These are phyloP conservation scores for Cucurbitaria berberidis DNA, from an alignment of 2,329 filamentous ascomycete species.

Conservation along the genomic window DNA sequence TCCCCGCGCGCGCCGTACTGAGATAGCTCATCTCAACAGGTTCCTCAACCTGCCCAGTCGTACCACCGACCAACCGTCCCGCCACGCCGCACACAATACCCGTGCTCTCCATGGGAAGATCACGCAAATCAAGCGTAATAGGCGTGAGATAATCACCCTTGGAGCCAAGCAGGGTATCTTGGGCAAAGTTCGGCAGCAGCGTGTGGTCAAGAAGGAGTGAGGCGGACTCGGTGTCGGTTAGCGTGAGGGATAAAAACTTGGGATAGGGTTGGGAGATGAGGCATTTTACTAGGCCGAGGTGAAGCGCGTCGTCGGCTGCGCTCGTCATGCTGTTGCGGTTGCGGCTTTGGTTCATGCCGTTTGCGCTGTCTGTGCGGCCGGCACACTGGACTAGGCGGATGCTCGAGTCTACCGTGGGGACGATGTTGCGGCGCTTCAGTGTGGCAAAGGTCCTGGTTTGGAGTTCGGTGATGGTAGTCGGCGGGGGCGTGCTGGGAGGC, in stretches of 20 bases:
- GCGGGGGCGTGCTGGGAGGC: slow-evolving; percentile 73
- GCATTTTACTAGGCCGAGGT: slow-evolving; percentile 56
- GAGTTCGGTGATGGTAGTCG: slow-evolving; percentile 77
- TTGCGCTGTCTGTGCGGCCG: slow-evolving; percentile 58
- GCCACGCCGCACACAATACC: slow-evolving; percentile 96
- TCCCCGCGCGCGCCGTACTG: slow-evolving; percentile 85
- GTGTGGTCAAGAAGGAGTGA: slow-evolving; percentile 74
- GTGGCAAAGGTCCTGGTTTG: slow-evolving; percentile 82
- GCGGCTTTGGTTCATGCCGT: slow-evolving; percentile 31
- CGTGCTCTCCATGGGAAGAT: slow-evolving; percentile 83
- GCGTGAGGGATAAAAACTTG: slow-evolving; percentile 74
- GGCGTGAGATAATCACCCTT: slow-evolving; percentile 77
- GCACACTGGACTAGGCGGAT: slow-evolving; percentile 84
- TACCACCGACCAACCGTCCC: slow-evolving; percentile 77
- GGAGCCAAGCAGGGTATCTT: slow-evolving; percentile 75
- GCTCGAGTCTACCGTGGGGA: slow-evolving; percentile 70
- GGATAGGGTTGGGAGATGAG: slow-evolving; percentile 60
- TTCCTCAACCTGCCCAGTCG: slow-evolving; percentile 50
- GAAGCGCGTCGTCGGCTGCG: slow-evolving; percentile 52
- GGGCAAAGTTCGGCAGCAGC: slow-evolving; percentile 62
- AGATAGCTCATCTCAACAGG: slow-evolving; percentile 84
- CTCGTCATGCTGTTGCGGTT: slow-evolving; percentile 39
- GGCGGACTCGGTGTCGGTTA: slow-evolving; percentile 75
- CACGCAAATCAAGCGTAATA: slow-evolving; percentile 84
- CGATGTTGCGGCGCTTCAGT: slow-evolving; percentile 78